Percentiles rank a stretch among this genome's conserved stretches.
phyloP scores from a whole-genome alignment of 768 basidiomycete genomes.

The Tulasnella sp. region DNA sequence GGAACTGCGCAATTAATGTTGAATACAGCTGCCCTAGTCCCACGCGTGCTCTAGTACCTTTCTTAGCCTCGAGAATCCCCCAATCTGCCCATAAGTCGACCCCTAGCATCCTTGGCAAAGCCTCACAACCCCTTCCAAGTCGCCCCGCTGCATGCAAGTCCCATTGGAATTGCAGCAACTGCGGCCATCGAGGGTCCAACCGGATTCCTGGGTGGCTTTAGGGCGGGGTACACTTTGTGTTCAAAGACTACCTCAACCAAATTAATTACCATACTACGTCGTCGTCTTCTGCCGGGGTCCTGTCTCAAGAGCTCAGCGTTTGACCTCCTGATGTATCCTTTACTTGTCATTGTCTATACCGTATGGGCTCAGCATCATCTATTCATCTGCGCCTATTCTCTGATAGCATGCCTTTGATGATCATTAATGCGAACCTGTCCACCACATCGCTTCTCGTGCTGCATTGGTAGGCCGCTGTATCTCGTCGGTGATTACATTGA shows the following conservation, averaged over 20 bases:
- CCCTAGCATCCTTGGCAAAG: neutral
- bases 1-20: neutral
- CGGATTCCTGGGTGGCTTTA: constrained; percentile 11
- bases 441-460: neutral
- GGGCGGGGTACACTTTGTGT: constrained; percentile 8
- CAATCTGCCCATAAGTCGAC: neutral
- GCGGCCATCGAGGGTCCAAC: constrained; percentile 9
- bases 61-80: neutral
- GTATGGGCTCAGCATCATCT: neutral
- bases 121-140: neutral
- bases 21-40: neutral
- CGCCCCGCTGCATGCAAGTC: neutral
- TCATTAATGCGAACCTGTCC: neutral
- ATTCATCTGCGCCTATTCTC: neutral
- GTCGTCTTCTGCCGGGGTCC: neutral
- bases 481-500: too few relatives aligned
- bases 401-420: neutral
- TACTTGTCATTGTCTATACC: neutral
- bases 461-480: neutral
- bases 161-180: neutral
- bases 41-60: neutral
- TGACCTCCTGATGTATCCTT: neutral
- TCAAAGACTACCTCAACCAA: neutral
- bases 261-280: constrained; percentile 11
- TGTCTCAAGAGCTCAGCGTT: neutral